phyloP scores from a whole-genome alignment of 2,329 filamentous ascomycete species.

The Aspergillus eucalypticola region DNA sequence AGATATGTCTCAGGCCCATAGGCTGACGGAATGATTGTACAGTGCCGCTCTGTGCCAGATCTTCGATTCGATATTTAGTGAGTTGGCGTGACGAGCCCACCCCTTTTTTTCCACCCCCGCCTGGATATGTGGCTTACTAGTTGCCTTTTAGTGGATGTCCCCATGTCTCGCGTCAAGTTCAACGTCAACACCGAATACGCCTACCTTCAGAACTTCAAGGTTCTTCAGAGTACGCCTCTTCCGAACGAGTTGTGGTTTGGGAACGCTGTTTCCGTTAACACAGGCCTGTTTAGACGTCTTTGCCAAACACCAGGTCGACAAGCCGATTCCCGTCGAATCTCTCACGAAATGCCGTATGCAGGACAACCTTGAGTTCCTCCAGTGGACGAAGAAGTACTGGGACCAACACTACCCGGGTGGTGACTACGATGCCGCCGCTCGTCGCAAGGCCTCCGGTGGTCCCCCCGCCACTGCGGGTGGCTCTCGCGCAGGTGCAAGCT shows the following conservation, averaged over 20 bases:
- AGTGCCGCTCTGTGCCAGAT: slow-evolving; percentile 96
- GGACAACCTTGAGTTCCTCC: slow-evolving; percentile 98
- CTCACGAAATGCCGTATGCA: slow-evolving; percentile 99
- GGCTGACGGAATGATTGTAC: slow-evolving; percentile 15
- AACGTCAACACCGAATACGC: slow-evolving; percentile 96
- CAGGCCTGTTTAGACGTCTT: slow-evolving; percentile 64
- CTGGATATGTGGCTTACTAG: slow-evolving; percentile 3
- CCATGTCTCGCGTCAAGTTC: slow-evolving; percentile 96
- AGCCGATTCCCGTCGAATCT: slow-evolving; percentile 81
- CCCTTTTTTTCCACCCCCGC: neutral
- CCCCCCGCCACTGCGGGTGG: slow-evolving; percentile 50
- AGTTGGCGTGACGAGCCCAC: slow-evolving; percentile 29
- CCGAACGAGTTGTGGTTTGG: neutral
- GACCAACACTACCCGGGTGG: slow-evolving; percentile 97
- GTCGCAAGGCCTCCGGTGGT: slow-evolving; percentile 75
- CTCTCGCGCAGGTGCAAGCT: slow-evolving; percentile 51
- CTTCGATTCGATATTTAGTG: slow-evolving; percentile 94
- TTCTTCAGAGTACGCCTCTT: slow-evolving; percentile 78
- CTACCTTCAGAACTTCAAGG: slow-evolving; percentile 98
- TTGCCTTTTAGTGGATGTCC: slow-evolving; percentile 67
- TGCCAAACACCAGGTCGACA: slow-evolving; percentile 82
- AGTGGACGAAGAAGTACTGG: slow-evolving; percentile 97
- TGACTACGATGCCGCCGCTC: slow-evolving; percentile 86
- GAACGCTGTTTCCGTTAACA: slow-evolving; percentile 6
- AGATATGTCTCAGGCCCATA: slow-evolving; percentile 3